phyloP scores from a whole-genome alignment of 2,329 filamentous ascomycete species.

The Elsinoe batatas region DNA sequence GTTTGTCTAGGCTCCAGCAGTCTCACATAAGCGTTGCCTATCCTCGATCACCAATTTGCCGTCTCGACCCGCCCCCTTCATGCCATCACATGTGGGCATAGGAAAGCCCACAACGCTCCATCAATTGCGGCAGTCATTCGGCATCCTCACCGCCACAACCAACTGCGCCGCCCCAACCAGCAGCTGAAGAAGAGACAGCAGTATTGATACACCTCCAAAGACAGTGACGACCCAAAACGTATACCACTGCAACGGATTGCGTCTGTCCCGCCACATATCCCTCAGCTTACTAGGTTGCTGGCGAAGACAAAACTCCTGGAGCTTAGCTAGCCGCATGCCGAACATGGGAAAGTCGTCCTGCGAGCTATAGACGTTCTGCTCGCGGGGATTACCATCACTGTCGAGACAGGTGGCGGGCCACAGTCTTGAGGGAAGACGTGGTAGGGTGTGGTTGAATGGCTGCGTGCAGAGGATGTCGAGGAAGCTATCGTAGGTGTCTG shows the following conservation, averaged over 20 bases:
- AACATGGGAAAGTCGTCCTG: background rate
- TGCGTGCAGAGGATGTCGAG: constrained; percentile 36
- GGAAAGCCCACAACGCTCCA: background rate
- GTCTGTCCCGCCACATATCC: background rate
- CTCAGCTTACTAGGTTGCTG: background rate
- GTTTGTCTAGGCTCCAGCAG: no score
- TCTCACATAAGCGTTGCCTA: no score
- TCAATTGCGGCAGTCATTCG: background rate
- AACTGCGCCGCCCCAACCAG: background rate
- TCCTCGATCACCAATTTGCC: no score
- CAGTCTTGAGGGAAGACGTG: background rate
- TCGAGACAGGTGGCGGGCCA: background rate
- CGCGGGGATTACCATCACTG: background rate
- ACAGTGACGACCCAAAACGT: background rate
- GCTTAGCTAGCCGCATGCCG: background rate
- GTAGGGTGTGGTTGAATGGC: background rate
- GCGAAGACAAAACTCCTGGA: background rate
- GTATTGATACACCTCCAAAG: background rate
- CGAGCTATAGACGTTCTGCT: background rate
- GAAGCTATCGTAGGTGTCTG: constrained; percentile 18
- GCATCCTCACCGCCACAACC: background rate
- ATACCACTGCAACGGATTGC: background rate
- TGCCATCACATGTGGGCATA: no score
- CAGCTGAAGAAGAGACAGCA: background rate
- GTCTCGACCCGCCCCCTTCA: no score